Base-by-base conservation (phyloP, 441 rosid genomes). In the Gossypium armourianum region DNA sequence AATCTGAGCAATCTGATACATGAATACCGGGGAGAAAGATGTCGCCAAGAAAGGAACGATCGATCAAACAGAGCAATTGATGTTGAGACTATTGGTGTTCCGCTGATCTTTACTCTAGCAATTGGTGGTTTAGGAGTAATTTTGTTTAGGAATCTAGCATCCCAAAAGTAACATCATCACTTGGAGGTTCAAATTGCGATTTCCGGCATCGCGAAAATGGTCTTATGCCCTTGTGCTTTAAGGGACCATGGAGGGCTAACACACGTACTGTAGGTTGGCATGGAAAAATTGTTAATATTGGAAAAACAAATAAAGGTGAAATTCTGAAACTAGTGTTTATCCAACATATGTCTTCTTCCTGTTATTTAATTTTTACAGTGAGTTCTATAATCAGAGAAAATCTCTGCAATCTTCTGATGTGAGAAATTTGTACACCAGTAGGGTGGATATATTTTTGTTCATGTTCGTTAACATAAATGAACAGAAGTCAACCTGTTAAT, bases 1-100 rank as follows among this genome's bases (percentile, higher is more conserved):
- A 90, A 80, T 67, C 80, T 94, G 69, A 86, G 90, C 82, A 90
- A 84, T 82, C 83, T 87, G 69, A 69, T 89, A 61, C 91, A 86
- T 10, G 96, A 89, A 74, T 81, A 76, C 70, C 50, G 74, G 75
- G 92, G 88, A 60, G 96, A 84, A 72, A 89, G 82, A 85, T 65
- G 87, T 52, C 86, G 84, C 20, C 85, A 80, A 56, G 91, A 81
- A 59, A 84, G 86, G 82, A 49, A 70, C n/a, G 86, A 84, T 21
- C 62, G 69, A 50, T 66, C 64, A 63, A 76, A 75, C 74, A 58
- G 81, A 74, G 49, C 68, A 5, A 68, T 80, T 1, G 86, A 74
- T 54, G 56, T 80, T 0, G 86, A 81, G 17, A 36, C 79, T 45
- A 49, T 84, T 24, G 50, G 76, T 7, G 15, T 82, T 58, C 89